These are phyloP conservation scores for Phyllostachys edulis DNA, from an alignment of 176 grass and related monocot species.

Conservation along the genomic window DNA sequence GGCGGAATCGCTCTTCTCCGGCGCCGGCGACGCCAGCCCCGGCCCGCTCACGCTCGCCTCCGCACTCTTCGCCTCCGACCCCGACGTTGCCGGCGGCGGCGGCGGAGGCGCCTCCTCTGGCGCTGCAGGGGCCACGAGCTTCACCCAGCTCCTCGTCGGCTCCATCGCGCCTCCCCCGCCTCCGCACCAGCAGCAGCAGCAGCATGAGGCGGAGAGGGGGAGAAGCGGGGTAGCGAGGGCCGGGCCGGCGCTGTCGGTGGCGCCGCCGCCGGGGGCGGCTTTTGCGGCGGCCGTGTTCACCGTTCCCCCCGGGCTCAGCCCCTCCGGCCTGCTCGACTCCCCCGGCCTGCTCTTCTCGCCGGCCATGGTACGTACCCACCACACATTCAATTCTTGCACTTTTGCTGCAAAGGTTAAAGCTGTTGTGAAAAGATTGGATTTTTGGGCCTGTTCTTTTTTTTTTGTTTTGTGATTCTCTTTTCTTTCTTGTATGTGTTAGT, in stretches of 20 bases:
- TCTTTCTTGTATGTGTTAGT: background rate
- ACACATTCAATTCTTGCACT: background rate
- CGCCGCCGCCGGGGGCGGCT: slow-evolving; percentile 14
- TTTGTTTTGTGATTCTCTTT: background rate
- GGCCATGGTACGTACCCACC: slow-evolving; percentile 46
- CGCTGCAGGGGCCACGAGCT: slow-evolving; percentile 36
- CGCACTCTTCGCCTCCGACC: slow-evolving; percentile 63
- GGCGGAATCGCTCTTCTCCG: slow-evolving; percentile 61
- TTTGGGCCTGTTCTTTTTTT: background rate
- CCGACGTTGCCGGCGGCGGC: slow-evolving; percentile 27
- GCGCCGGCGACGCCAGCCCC: slow-evolving; percentile 64
- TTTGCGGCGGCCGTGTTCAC: slow-evolving; percentile 43
- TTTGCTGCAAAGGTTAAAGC: background rate
- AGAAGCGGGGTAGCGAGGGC: slow-evolving; percentile 31
- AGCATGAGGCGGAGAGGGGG: slow-evolving; percentile 28
- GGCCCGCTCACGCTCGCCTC: slow-evolving; percentile 90
- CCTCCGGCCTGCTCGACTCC: slow-evolving; percentile 68
- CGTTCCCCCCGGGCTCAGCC: slow-evolving; percentile 72
- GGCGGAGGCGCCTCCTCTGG: slow-evolving; percentile 31
- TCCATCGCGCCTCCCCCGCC: slow-evolving; percentile 36
- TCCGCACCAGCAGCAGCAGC: slow-evolving; percentile 17
- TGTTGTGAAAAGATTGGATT: background rate
- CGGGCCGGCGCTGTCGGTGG: slow-evolving; percentile 37
- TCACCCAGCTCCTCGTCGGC: slow-evolving; percentile 78
- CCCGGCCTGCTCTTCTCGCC: slow-evolving; percentile 66